Base-by-base conservation (phyloP, 768 basidiomycete genomes). In the Leccinum imitatum region DNA sequence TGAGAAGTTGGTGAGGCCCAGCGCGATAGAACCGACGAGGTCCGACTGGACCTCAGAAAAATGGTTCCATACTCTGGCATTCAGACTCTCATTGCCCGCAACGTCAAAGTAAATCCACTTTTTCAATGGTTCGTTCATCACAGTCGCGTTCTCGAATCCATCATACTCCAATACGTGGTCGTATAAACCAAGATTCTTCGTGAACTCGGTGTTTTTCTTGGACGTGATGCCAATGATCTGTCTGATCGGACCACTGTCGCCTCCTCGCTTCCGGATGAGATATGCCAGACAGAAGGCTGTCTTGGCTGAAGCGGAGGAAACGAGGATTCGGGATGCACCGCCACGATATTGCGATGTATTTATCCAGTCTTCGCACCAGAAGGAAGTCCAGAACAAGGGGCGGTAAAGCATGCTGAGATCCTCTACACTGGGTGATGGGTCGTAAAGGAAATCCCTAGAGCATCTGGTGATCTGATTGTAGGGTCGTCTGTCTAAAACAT, bases 351-450 rank as follows among this genome's bases (percentile, higher is more conserved):
- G 64, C 3, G 80, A 76, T 6, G 78, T 73, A 58, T 80, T 73
- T 6, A 89, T 68, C 86, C 86, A 89, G 67, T 89, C 88, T 69
- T 89, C 86, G 62, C 80, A 87, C 87, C 87, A 89, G 63, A 82
- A 89, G 1, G 88, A 80, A 0, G 87, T 89, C 87, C 87, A 89
- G 70, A 88, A 89, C 15, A 89, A 76, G 0, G 88, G 87, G 0
- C 87, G 80, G 63, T 86, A 89, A 15, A 89, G 79, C 88, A 89
- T 89, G 0, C 81, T 83, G 44, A 87, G 75, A 65, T 87, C 87
- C 69, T 89, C 87, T 1, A 74, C 71, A 1, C 67, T 62, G 0
- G 80, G 75, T 0, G 78, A 78, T 0, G 81, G 73, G 17, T 75
- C 75, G 60, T 87, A 87, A 55, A 84, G 77, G 0, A 81, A 78